These are phyloP conservation scores for Trypanosoma scelopori DNA, from an alignment of 208 protist genomes.

Conservation along the genomic window DNA sequence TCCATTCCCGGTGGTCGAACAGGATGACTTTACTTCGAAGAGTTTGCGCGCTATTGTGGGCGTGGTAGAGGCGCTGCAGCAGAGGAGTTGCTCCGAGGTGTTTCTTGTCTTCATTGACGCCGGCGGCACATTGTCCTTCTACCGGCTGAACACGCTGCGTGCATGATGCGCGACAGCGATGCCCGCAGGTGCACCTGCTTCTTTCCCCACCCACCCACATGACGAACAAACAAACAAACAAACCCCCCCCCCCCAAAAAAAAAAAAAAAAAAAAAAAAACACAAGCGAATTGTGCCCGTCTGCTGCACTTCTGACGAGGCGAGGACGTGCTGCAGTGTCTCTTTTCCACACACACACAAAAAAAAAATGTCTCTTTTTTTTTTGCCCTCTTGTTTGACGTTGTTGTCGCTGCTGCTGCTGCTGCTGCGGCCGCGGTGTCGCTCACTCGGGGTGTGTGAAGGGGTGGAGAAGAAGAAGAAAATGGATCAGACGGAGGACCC, in stretches of 20 bases:
- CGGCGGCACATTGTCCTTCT: constrained; percentile 56
- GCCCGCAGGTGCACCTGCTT: background rate
- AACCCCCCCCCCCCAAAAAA: too few relatives aligned
- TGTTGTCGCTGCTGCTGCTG: too few relatives aligned
- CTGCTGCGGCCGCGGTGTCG: too few relatives aligned
- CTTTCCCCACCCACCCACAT: too few relatives aligned
- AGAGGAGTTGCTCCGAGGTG: constrained; percentile 7
- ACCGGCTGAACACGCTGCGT: constrained; percentile 26
- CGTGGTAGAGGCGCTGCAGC: background rate
- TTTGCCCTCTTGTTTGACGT: too few relatives aligned
- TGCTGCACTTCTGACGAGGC: too few relatives aligned
- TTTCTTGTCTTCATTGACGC: constrained; percentile 64
- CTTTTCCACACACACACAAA: too few relatives aligned
- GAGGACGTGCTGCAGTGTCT: too few relatives aligned
- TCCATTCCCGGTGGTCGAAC: constrained; percentile 33
- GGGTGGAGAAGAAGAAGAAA: background rate
- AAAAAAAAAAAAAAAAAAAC: too few relatives aligned
- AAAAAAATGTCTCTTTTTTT: too few relatives aligned
- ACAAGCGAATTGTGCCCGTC: too few relatives aligned
- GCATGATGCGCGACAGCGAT: constrained; percentile 3
- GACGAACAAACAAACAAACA: constrained; percentile 12
- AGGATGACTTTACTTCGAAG: constrained; percentile 16
- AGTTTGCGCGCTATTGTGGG: constrained; percentile 11
- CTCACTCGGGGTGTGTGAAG: background rate
- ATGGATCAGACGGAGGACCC: constrained; percentile 50